Base-by-base conservation (phyloP, 2,329 filamentous ascomycete species). In the Xylaria sp. region DNA sequence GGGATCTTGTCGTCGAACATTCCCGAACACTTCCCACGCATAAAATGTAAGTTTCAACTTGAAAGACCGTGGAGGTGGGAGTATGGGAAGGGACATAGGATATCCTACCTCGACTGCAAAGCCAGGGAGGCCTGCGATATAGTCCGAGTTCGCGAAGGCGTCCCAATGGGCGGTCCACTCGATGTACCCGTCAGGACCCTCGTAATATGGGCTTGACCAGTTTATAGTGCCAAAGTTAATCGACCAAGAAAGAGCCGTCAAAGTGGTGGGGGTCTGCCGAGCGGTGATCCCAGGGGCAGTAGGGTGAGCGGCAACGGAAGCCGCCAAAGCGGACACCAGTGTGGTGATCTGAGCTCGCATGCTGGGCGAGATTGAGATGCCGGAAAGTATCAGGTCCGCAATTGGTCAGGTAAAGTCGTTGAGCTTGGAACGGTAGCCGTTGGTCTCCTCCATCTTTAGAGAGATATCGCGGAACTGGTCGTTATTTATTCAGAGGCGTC, bases 41-140 rank as follows among this genome's bases (percentile, higher is more conserved):
- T 17, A 33, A 47, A 49, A n/a, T n/a, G n/a, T n/a, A n/a, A n/a
- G n/a, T n/a, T n/a, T n/a, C n/a, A n/a, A n/a, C n/a, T n/a, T n/a
- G n/a, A n/a, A n/a, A n/a, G n/a, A n/a, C n/a, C n/a, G n/a, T n/a
- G n/a, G n/a, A n/a, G n/a, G n/a, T n/a, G n/a, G n/a, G n/a, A n/a
- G n/a, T n/a, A n/a, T n/a, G n/a, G n/a, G n/a, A n/a, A n/a, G n/a
- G n/a, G n/a, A n/a, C n/a, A n/a, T 11, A 10, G 15, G 50, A 62
- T 42, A 15, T 22, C 61, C 7, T 58, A 63, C 61, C 17, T 44
- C 10, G 53, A 51, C 61, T 9, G 61, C 53, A 36, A 63, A 63
- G 6, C 61, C 61, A 17, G 53, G 53, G 9, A 63, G 36, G 27
- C 61, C 61, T 5, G 44, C 1, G 20, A 63, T n/a, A 45, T 63